Evolutionary conservation across 768 basidiomycete genomes (phyloP).

Genomic region (Strobilomyces echinocephalus): DNA sequence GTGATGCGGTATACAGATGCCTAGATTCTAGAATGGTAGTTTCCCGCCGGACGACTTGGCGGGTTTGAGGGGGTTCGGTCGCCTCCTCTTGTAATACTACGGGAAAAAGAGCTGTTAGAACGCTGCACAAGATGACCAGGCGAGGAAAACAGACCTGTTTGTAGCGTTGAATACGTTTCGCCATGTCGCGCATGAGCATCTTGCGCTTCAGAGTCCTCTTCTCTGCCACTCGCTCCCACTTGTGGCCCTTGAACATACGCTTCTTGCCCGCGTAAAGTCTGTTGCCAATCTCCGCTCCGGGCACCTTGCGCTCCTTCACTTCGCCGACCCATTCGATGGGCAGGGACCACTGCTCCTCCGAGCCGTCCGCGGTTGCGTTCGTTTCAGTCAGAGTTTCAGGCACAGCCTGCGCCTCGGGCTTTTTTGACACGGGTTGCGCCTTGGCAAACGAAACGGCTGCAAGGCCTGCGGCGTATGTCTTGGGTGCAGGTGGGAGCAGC

Average conservation of each 20-base stretch:
- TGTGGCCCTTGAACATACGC: conserved; percentile 93
- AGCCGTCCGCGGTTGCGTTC: background rate
- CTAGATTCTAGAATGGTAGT: conserved; percentile 63
- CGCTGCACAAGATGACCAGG: background rate
- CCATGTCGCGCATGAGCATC: conserved; percentile 67
- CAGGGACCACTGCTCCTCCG: conserved; percentile 17
- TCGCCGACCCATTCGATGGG: conserved; percentile 41
- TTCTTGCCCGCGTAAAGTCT: conserved; percentile 71
- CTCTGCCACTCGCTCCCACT: conserved; percentile 63
- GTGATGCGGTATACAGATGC: conserved; percentile 6
- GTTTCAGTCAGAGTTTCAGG: background rate
- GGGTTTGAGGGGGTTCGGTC: conserved; percentile 56
- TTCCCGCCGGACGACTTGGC: conserved; percentile 45
- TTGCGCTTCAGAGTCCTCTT: conserved; percentile 44
- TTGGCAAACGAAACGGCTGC: conserved; percentile 18
- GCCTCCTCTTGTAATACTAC: conserved; percentile 36
- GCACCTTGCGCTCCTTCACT: conserved; percentile 35
- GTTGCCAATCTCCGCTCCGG: conserved; percentile 53
- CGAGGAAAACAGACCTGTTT: conserved; percentile 48
- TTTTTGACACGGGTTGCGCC: conserved; percentile 8
- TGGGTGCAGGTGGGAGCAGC: conserved; percentile 66
- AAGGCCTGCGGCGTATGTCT: conserved; percentile 35
- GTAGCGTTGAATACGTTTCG: conserved; percentile 58
- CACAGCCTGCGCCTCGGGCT: background rate
- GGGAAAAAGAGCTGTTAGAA: background rate